Evolutionary conservation across 208 protist species (phyloP).

Genomic region (Acanthamoeba sp.): DNA sequence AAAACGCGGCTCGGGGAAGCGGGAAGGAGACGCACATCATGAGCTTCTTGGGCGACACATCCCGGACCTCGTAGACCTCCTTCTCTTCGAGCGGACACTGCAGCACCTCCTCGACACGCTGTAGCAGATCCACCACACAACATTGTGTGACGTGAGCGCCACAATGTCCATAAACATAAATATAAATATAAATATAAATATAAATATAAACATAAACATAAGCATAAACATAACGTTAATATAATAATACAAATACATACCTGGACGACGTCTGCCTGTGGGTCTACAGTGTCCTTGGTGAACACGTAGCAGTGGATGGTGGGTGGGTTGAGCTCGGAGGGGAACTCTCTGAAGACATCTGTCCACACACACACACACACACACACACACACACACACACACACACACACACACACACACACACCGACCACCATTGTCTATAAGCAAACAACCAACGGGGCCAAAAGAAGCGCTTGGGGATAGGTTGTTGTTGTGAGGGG

Average conservation of each 20-base stretch:
- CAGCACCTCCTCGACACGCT: background rate
- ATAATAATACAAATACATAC: constrained; percentile 21
- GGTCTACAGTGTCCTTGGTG: constrained; percentile 16
- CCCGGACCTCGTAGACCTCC: constrained; percentile 93
- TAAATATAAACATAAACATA: background rate
- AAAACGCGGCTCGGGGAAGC: background rate
- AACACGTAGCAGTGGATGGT: constrained; percentile 79
- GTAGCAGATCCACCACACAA: background rate
- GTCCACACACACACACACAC: background rate
- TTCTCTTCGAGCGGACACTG: constrained; percentile 70
- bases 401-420: too few relatives aligned
- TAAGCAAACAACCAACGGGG: background rate
- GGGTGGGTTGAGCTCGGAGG: constrained; percentile 57
- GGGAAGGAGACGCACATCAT: constrained; percentile 96
- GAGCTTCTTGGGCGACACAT: constrained; percentile 95
- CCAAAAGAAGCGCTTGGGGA: background rate
- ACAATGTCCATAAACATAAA: background rate
- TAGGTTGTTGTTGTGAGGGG: background rate
- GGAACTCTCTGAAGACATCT: constrained; percentile 74
- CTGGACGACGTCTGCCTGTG: background rate
- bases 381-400: too few relatives aligned
- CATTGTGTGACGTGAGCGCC: background rate
- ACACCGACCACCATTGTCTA: too few relatives aligned
- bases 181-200: too few relatives aligned
- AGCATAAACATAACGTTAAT: background rate